Evolutionary conservation across 2,329 filamentous ascomycete genomes (phyloP).

Genomic region (Pseudopithomyces chartarum): DNA sequence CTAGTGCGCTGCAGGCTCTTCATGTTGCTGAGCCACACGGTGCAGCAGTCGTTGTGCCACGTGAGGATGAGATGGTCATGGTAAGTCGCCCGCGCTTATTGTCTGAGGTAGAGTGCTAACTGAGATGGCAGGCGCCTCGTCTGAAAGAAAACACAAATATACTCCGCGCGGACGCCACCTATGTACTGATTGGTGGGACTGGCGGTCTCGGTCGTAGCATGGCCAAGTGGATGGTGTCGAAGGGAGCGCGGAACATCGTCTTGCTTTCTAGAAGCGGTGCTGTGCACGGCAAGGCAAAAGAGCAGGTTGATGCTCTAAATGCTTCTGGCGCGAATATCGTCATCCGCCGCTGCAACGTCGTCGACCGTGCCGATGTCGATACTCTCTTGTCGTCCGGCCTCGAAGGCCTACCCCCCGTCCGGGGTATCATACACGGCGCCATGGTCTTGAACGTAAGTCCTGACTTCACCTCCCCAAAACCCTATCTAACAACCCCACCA

Average conservation of each 20-base stretch:
- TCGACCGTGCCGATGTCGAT: conserved; percentile 18
- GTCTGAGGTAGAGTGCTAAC: background rate
- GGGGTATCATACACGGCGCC: conserved; percentile 32
- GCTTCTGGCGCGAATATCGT: conserved; percentile 18
- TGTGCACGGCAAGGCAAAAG: conserved; percentile 15
- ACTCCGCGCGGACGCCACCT: conserved; percentile 23
- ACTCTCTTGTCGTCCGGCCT: conserved; percentile 8
- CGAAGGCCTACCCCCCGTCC: conserved; percentile 25
- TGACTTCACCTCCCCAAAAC: background rate
- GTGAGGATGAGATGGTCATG: conserved; percentile 22
- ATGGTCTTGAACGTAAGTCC: conserved; percentile 32
- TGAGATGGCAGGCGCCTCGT: conserved; percentile 16
- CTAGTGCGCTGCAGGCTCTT: conserved; percentile 21
- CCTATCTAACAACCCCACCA: conserved; percentile 2
- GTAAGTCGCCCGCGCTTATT: conserved; percentile 14
- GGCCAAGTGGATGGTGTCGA: conserved; percentile 28
- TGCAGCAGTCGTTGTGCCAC: conserved; percentile 23
- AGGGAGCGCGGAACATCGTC: conserved; percentile 30
- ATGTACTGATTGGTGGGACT: conserved; percentile 33
- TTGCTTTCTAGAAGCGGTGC: conserved; percentile 27
- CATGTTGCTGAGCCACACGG: conserved; percentile 13
- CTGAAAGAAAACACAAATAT: background rate
- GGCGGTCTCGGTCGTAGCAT: conserved; percentile 36
- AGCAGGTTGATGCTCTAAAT: conserved; percentile 19
- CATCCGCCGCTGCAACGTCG: conserved; percentile 22